Conservation (phyloP, 106 monocot genomes). For the Cymbidium sinense region DNA sequence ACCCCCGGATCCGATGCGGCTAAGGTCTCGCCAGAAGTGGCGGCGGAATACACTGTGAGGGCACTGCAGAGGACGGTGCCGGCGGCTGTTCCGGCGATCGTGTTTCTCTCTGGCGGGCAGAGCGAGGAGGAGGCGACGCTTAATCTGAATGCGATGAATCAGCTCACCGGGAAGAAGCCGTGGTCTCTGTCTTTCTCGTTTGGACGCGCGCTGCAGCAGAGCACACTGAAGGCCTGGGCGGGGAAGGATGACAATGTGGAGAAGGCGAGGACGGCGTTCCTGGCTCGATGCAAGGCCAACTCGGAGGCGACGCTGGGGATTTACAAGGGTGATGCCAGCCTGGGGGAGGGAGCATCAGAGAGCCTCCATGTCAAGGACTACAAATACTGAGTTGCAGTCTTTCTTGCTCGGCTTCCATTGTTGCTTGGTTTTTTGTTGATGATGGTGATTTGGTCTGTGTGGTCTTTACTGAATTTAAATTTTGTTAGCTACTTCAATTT, state of each 20-base stretch:
- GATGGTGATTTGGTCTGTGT: neutral
- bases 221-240: constrained; percentile 43
- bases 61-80: constrained; percentile 48
- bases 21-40: constrained; percentile 34
- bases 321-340: constrained; percentile 39
- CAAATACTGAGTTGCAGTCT: constrained; percentile 16
- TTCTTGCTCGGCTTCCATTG: neutral
- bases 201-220: constrained; percentile 40
- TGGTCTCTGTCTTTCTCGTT: constrained; percentile 40
- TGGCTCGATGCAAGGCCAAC: constrained; percentile 37
- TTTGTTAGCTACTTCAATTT: too few species aligned
- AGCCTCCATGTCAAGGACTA: constrained; percentile 43
- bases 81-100: constrained; percentile 38
- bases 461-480: too few species aligned
- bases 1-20: constrained; percentile 33
- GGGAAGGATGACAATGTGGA: constrained; percentile 39
- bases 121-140: constrained; percentile 35
- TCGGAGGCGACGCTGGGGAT: constrained; percentile 37
- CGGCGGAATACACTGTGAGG: constrained; percentile 43
- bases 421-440: neutral
- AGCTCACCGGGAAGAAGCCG: constrained; percentile 43
- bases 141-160: constrained; percentile 35
- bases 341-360: constrained; percentile 34
- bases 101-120: constrained; percentile 47
- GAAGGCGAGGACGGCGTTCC: constrained; percentile 38